Conservation (phyloP, 73 alveolate species). For the Halteria grandinella region DNA sequence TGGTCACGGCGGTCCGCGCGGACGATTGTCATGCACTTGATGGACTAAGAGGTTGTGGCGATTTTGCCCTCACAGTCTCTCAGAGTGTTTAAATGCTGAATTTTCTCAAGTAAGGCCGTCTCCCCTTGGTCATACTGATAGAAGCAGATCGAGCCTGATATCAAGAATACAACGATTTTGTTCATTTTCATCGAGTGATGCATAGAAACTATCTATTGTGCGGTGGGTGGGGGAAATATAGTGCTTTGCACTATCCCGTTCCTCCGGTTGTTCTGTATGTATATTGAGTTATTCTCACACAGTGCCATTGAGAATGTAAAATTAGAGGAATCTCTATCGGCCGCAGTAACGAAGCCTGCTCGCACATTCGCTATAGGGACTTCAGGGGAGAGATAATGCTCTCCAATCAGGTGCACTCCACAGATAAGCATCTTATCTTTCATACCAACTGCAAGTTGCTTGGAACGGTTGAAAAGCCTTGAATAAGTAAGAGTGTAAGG, state of each 20-base stretch:
- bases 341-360: background rate
- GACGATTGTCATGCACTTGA: conserved; percentile 1
- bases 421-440: background rate
- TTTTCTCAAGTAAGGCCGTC: conserved; percentile 42
- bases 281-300: conserved; percentile 32
- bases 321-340: background rate
- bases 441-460: background rate
- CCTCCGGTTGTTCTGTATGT: background rate
- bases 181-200: conserved; percentile 22
- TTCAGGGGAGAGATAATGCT: background rate
- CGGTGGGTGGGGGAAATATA: conserved; percentile 53
- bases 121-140: conserved; percentile 31
- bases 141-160: conserved; percentile 28
- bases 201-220: conserved; percentile 13
- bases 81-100: background rate
- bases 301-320: background rate
- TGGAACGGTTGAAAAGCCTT: background rate
- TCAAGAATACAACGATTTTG: conserved; percentile 5
- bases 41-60: conserved; percentile 1
- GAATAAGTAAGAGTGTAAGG: background rate
- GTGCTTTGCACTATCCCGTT: background rate
- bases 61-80: conserved; percentile 51
- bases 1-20: background rate
- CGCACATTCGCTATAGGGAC: background rate
- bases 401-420: background rate